These are phyloP conservation scores for Penicillium sp. DNA, from an alignment of 2,329 filamentous ascomycete genomes.

Conservation along the genomic window DNA sequence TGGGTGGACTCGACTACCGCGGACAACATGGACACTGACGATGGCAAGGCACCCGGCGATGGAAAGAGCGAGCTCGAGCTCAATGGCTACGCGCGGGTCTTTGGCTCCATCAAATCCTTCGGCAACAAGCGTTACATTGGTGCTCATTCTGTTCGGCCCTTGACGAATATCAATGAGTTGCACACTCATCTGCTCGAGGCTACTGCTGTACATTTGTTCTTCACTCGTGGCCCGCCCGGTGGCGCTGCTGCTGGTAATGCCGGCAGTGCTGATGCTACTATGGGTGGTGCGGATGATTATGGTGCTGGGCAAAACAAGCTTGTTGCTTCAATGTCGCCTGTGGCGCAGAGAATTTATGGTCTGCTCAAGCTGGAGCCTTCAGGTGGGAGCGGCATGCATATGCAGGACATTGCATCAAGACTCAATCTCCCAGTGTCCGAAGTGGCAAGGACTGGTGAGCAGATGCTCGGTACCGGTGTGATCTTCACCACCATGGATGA, in stretches of 20 bases:
- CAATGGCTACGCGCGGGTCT: conserved; percentile 81
- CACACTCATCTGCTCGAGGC: conserved; percentile 90
- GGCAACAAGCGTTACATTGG: conserved; percentile 78
- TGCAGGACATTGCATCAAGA: conserved; percentile 70
- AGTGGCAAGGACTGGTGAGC: conserved; percentile 74
- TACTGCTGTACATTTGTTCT: conserved; percentile 81
- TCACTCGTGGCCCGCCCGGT: conserved; percentile 65
- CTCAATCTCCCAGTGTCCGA: conserved; percentile 67
- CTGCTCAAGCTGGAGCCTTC: conserved; percentile 66
- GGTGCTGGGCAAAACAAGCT: conserved; percentile 30
- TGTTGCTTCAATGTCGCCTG: conserved; percentile 52
- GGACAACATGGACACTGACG: conserved; percentile 49
- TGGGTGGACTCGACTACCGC: conserved; percentile 46
- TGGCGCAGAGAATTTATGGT: conserved; percentile 69
- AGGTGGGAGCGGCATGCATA: conserved; percentile 78
- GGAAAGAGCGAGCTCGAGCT: conserved; percentile 60
- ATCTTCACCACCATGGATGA: conserved; percentile 94
- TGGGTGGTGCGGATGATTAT: conserved; percentile 38
- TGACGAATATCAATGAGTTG: conserved; percentile 87
- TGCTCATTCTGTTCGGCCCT: conserved; percentile 74
- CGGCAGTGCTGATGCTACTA: conserved; percentile 38
- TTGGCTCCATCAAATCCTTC: conserved; percentile 79
- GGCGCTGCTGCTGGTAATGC: conserved; percentile 48
- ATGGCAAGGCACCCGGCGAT: conserved; percentile 41
- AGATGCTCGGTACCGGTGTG: conserved; percentile 69